Conservation (phyloP, 225 moss, liverwort and hornwort species). For the Sphagnum contortum region DNA sequence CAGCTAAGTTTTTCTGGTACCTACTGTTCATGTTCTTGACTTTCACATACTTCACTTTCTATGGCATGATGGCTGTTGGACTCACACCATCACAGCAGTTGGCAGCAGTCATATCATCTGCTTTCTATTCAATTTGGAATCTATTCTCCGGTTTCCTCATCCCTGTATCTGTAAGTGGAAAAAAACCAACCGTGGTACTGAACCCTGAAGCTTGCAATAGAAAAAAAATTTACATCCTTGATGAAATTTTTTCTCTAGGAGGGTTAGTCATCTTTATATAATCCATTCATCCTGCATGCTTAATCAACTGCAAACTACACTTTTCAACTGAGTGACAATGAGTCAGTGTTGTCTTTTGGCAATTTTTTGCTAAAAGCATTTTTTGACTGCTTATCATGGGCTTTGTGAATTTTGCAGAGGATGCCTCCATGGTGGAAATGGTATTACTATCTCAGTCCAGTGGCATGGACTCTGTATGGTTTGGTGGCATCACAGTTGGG, state of each 20-base stretch:
- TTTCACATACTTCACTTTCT: conserved; percentile 83
- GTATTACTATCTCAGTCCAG: conserved; percentile 83
- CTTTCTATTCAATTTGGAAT: conserved; percentile 91
- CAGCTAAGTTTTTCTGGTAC: conserved; percentile 94
- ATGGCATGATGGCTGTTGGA: conserved; percentile 96
- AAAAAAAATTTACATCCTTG: too few species aligned
- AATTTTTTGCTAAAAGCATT: too few species aligned
- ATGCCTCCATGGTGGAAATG: conserved; percentile 84
- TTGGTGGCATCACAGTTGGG: conserved; percentile 79
- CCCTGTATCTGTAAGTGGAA: conserved; percentile 14
- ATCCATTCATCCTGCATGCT: too few species aligned
- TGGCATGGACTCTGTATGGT: conserved; percentile 90
- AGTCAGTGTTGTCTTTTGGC: too few species aligned
- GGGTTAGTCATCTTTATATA: too few species aligned
- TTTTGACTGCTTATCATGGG: background rate
- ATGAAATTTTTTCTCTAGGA: too few species aligned
- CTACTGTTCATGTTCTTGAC: conserved; percentile 79
- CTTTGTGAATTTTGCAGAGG: conserved; percentile 37
- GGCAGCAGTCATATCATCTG: conserved; percentile 84
- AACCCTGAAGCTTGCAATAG: too few species aligned
- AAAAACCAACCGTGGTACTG: too few species aligned
- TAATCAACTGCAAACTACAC: too few species aligned
- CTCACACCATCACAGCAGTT: conserved; percentile 80
- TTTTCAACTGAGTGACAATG: too few species aligned
- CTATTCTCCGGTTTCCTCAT: conserved; percentile 90